Evolutionary conservation across 2,329 filamentous ascomycete genomes (phyloP).

Genomic region (Fusarium sp.): DNA sequence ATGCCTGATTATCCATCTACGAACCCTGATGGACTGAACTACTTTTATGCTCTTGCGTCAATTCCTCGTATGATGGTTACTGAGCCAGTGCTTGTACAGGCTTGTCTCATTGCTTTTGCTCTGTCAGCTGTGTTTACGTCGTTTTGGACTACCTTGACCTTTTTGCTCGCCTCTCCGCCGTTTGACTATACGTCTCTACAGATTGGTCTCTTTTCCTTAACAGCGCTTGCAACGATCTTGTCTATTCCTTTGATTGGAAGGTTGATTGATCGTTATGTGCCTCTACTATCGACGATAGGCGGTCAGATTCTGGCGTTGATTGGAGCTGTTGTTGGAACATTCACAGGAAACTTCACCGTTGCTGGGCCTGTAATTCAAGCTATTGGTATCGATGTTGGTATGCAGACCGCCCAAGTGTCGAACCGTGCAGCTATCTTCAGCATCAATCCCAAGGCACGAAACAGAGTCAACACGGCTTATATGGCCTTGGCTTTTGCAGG

Average conservation of each 20-base stretch:
- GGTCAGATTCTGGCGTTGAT: conserved; percentile 68
- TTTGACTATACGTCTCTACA: conserved; percentile 74
- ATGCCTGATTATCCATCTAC: conserved; percentile 86
- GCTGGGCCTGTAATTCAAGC: conserved; percentile 80
- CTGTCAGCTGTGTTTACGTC: conserved; percentile 62
- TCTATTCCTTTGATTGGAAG: conserved; percentile 77
- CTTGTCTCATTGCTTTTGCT: conserved; percentile 74
- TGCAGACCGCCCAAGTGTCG: conserved; percentile 79
- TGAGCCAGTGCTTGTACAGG: conserved; percentile 76
- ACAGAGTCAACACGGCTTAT: conserved; percentile 83
- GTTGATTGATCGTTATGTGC: conserved; percentile 74
- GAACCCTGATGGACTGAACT: conserved; percentile 73
- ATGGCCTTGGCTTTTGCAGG: conserved; percentile 82
- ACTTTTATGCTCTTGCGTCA: conserved; percentile 71
- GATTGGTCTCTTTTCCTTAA: conserved; percentile 83
- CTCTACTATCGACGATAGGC: conserved; percentile 73
- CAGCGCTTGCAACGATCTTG: conserved; percentile 77
- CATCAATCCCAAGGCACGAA: conserved; percentile 77
- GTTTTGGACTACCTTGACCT: conserved; percentile 77
- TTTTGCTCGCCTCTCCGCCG: conserved; percentile 76
- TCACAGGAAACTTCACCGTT: conserved; percentile 72
- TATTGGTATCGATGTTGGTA: conserved; percentile 75
- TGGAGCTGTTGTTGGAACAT: conserved; percentile 75
- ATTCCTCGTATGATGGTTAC: conserved; percentile 72
- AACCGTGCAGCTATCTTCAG: conserved; percentile 77